Conservation (phyloP, 2,329 filamentous ascomycete species). For the Penicillium sp. region DNA sequence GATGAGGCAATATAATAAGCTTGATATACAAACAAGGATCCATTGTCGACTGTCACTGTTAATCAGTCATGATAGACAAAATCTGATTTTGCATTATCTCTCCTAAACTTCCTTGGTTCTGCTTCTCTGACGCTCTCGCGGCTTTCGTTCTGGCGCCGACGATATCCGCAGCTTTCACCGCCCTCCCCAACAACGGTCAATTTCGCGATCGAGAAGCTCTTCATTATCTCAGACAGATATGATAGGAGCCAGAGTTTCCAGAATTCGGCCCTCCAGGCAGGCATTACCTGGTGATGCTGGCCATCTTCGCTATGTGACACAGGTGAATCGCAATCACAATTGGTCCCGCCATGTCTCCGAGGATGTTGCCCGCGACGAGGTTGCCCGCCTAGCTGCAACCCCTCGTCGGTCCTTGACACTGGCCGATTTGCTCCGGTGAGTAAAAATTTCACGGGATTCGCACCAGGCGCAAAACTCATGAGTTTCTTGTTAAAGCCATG, state of each 20-base stretch:
- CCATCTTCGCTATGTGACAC: not conserved
- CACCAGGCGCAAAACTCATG: not conserved
- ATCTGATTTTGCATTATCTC: too few relatives aligned
- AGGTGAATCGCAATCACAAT: not conserved
- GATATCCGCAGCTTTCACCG: not conserved
- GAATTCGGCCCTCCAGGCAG: not conserved
- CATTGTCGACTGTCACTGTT: too few relatives aligned
- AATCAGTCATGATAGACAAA: too few relatives aligned
- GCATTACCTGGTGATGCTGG: not conserved
- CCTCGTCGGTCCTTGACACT: slow-evolving; percentile 80
- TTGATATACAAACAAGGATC: not conserved
- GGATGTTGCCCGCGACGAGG: slow-evolving; percentile 69
- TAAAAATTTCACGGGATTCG: not conserved
- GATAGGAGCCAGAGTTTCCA: not conserved
- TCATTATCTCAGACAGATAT: not conserved
- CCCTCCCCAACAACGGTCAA: not conserved
- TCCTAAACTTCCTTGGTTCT: too few relatives aligned
- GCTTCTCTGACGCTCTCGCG: too few relatives aligned
- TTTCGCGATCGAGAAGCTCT: not conserved
- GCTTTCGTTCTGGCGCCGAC: not conserved
- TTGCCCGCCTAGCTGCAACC: slow-evolving; percentile 73
- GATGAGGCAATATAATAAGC: not conserved
- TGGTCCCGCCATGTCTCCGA: not conserved
- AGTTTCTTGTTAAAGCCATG: slow-evolving; percentile 53
- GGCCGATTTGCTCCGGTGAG: slow-evolving; percentile 82